Conservation (phyloP, 164 flowering plant genomes). For the Chimonanthus salicifolius region DNA sequence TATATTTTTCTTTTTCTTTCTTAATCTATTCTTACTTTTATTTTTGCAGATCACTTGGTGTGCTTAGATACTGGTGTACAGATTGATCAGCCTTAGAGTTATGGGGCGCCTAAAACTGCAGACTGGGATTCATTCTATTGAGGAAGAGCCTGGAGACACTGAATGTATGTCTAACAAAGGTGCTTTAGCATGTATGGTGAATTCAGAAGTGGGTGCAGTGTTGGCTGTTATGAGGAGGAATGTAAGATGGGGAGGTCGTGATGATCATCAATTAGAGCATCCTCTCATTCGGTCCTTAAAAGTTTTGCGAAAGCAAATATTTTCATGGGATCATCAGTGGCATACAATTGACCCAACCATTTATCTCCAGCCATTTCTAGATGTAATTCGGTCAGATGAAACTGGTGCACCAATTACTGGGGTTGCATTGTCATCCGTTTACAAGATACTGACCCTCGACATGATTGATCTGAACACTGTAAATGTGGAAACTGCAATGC, state of each 20-base stretch:
- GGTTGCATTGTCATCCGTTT: slow-evolving; percentile 41
- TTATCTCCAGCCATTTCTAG: slow-evolving; percentile 45
- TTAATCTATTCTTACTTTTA: no score
- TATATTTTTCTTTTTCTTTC: no score
- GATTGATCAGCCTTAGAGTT: no score
- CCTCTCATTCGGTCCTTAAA: slow-evolving; percentile 29
- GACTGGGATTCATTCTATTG: slow-evolving; percentile 25
- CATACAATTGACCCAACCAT: slow-evolving; percentile 21
- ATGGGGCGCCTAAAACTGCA: slow-evolving; percentile 33
- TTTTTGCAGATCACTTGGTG: no score
- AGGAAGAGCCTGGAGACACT: slow-evolving; percentile 24
- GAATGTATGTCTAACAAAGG: slow-evolving; percentile 19
- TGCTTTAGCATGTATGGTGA: slow-evolving; percentile 32
- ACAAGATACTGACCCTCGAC: slow-evolving; percentile 38
- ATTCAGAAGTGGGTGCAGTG: slow-evolving; percentile 36
- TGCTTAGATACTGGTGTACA: no score
- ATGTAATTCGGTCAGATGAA: slow-evolving; percentile 49
- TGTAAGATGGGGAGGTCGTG: slow-evolving; percentile 30
- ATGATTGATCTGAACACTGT: slow-evolving; percentile 35
- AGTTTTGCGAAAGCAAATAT: slow-evolving; percentile 25
- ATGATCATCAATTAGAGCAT: slow-evolving; percentile 33
- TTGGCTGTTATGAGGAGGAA: slow-evolving; percentile 41
- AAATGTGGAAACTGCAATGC: slow-evolving; percentile 37
- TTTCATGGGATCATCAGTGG: slow-evolving; percentile 30
- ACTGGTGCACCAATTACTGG: slow-evolving; percentile 53